Base-by-base conservation (phyloP, 1,284 basidiomycete species). In the Irpex sp. region DNA sequence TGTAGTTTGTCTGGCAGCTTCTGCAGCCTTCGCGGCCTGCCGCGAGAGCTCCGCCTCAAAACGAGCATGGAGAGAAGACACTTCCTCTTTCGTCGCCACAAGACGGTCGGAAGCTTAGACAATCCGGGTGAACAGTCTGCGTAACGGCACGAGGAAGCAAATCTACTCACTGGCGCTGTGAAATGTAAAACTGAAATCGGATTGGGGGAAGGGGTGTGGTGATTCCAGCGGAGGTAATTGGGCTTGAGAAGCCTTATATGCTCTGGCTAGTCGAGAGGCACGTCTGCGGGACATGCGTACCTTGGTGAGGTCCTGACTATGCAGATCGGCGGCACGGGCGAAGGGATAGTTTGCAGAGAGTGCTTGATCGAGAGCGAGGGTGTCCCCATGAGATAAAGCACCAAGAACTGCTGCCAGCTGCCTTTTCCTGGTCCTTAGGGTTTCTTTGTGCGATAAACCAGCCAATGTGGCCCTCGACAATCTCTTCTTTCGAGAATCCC, bases 341-440 rank as follows among this genome's bases (percentile, higher is more conserved):
- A 85, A 81, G n/a, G 83, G 80, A 62, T 86, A 82, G 64, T 77
- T 82, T 7, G 84, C 80, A n/a, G 86, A 85, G 36, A 92, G 77
- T 26, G 90, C 90, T 71, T 89, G 87, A 71, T 92, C 90, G 53
- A 93, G 77, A 35, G 88, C 88, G 51, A 90, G 78, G 5, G 84
- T 83, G 73, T 90, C 86, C 6, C 83, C 83, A 67, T 83, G 80
- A 6, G 87, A 81, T 58, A 88, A 71, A 17, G 85, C 82, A 43
- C 85, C 87, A 43, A 92, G 79, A 17, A 89, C 86, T 3, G 83
- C 81, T 4, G 83, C 83, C 55, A 93, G 77, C 75, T 90, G 88
- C 58, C 86, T 79, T 70, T 88, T 90, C 66, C 90, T 77, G 60
- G 75, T 80, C 71, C 81, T 86, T 66, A 92, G 76, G 70, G 88